Conservation (phyloP, 257 asterid genomes). For the Nicotiana paniculata region DNA sequence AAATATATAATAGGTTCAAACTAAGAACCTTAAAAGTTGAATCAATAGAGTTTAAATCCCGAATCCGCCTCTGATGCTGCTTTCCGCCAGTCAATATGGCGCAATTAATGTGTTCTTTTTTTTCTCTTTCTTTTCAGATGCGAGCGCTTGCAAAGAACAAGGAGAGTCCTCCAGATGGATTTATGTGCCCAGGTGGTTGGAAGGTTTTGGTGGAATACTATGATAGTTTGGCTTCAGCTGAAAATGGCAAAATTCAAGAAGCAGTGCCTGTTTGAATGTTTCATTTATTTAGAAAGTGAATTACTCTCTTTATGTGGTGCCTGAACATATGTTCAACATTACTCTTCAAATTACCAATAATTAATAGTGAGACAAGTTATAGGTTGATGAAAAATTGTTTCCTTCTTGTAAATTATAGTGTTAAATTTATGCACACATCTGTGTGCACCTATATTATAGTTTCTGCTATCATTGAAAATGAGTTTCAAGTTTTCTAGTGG, state of each 20-base stretch:
- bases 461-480: neutral
- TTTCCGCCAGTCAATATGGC: neutral
- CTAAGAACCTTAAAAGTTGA: too few relatives aligned
- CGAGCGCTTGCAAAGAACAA: constrained; percentile 76
- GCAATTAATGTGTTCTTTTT: neutral
- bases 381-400: neutral
- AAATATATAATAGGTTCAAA: too few relatives aligned
- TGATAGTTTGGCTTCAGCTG: constrained; percentile 50
- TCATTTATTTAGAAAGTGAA: neutral
- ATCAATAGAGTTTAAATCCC: too few relatives aligned
- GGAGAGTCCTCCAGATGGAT: constrained; percentile 90
- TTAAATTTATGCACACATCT: neutral
- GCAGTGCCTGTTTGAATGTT: constrained; percentile 48
- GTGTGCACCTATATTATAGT: neutral
- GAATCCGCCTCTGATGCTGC: neutral
- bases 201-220: constrained; percentile 86
- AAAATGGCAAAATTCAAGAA: constrained; percentile 49
- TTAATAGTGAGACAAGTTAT: neutral
- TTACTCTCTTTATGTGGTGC: neutral
- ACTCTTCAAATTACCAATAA: neutral
- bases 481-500: neutral
- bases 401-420: neutral
- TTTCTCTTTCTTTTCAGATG: constrained; percentile 40
- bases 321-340: neutral
- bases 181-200: constrained; percentile 99